Conservation (phyloP, 2,329 filamentous ascomycete genomes). For the Plectosphaerella sp. region DNA sequence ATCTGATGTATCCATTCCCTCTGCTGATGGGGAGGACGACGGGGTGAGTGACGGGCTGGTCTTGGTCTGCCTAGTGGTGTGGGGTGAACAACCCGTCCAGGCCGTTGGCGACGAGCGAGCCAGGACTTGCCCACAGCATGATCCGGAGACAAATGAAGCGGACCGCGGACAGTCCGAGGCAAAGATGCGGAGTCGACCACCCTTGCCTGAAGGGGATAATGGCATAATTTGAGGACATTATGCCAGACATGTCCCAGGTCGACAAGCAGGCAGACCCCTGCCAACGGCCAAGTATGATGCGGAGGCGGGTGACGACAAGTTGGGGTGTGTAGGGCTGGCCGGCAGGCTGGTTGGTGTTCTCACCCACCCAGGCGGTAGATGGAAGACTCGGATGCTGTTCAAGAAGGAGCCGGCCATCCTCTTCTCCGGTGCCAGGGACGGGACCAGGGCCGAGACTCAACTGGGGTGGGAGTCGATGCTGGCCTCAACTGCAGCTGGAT, state of each 20-base stretch:
- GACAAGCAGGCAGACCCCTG: slow-evolving; percentile 42
- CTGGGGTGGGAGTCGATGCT: too few species aligned
- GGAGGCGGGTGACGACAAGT: slow-evolving; percentile 17
- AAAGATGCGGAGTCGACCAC: slow-evolving; percentile 16
- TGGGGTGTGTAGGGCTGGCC: slow-evolving; percentile 20
- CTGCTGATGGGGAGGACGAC: neutral
- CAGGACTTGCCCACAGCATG: neutral
- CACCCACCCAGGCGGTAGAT: too few species aligned
- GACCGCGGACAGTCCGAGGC: slow-evolving; percentile 1
- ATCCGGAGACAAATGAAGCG: neutral
- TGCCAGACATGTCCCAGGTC: slow-evolving; percentile 43
- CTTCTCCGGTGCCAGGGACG: too few species aligned
- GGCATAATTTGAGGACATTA: slow-evolving; percentile 58
- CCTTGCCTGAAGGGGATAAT: slow-evolving; percentile 44
- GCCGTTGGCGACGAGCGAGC: neutral
- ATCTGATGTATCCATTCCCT: slow-evolving; percentile 31
- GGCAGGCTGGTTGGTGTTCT: too few species aligned
- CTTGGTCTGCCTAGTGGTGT: neutral
- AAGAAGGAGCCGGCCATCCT: too few species aligned
- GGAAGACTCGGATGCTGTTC: too few species aligned
- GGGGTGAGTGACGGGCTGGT: neutral
- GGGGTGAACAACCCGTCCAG: neutral
- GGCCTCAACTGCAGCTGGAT: too few species aligned
- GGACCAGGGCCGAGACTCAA: too few species aligned
- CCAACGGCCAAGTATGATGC: slow-evolving; percentile 33